A percentile compares a stretch with the other conserved stretches of the same genome.
These are phyloP conservation scores for Cyamopsis tetragonoloba DNA, from an alignment of 306 rosid genomes.

Conservation along the genomic window DNA sequence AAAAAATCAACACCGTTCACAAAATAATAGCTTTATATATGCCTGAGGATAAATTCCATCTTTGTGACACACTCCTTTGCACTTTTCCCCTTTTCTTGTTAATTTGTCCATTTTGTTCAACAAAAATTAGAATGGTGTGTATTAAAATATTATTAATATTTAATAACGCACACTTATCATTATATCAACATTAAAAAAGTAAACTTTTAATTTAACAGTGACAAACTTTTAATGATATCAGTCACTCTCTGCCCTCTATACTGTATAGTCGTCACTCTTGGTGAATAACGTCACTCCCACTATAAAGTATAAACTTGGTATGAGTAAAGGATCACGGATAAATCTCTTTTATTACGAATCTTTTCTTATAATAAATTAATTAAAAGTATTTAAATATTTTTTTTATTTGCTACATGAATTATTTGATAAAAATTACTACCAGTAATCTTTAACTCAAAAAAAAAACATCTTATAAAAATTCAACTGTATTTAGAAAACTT, in stretches of 20 bases:
- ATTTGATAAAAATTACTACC: too few species aligned
- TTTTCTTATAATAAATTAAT: too few species aligned
- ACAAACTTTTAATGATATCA: not conserved
- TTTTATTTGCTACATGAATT: too few species aligned
- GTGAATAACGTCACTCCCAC: not conserved
- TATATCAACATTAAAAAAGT: not conserved
- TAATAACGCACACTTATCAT: not conserved
- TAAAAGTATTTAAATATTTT: too few species aligned
- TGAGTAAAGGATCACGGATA: too few species aligned
- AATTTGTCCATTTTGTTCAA: not conserved
- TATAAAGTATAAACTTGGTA: too few species aligned
- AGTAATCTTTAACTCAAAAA: too few species aligned
- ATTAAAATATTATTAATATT: too few species aligned
- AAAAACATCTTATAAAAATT: too few species aligned
- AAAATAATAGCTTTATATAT: not conserved
- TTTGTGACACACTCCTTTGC: not conserved
- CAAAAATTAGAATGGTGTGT: not conserved
- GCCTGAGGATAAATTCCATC: constrained; percentile 19
- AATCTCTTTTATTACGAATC: too few species aligned
- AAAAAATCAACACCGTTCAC: constrained; percentile 3
- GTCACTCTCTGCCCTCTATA: not conserved
- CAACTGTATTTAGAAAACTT: not conserved
- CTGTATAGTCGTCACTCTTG: not conserved
- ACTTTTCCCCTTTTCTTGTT: not conserved
- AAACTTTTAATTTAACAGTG: not conserved